Evolutionary conservation across 441 rosid species (phyloP).

Genomic region (Pelargonium cotyledonis): DNA sequence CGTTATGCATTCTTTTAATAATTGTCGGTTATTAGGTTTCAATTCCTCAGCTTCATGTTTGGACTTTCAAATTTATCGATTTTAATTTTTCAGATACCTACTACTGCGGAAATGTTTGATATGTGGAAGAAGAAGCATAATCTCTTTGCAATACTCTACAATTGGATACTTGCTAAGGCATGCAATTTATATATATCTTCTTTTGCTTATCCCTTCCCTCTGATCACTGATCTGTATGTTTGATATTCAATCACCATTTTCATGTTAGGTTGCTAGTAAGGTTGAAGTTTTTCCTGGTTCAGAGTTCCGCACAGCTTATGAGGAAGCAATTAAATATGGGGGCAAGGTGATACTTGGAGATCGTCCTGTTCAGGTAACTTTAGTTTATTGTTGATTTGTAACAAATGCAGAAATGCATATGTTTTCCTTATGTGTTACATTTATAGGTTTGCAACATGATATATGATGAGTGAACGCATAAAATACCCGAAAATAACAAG

Average conservation of each 20-base stretch:
- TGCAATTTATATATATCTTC: not conserved
- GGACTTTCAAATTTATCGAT: constrained; percentile 1
- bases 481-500: too few relatives aligned
- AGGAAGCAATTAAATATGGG: constrained; percentile 78
- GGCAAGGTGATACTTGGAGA: constrained; percentile 84
- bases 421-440: too few relatives aligned
- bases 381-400: too few relatives aligned
- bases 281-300: constrained; percentile 86
- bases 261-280: constrained; percentile 59
- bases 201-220: not conserved
- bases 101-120: constrained; percentile 68
- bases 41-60: not conserved
- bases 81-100: constrained; percentile 52
- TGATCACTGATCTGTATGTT: not conserved
- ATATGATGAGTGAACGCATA: too few relatives aligned
- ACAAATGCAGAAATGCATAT: too few relatives aligned
- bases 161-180: constrained; percentile 87
- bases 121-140: constrained; percentile 82
- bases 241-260: constrained; percentile 1
- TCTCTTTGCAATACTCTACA: constrained; percentile 65
- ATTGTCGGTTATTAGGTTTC: not conserved
- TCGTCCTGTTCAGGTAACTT: constrained; percentile 57
- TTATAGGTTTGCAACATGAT: too few relatives aligned
- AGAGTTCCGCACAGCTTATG: constrained; percentile 70
- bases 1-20: too few relatives aligned